Percentiles rank a stretch among this genome's conserved stretches.
These are phyloP conservation scores for Fremontodendron californicum DNA, from an alignment of 345 rosid genomes.

Conservation along the genomic window DNA sequence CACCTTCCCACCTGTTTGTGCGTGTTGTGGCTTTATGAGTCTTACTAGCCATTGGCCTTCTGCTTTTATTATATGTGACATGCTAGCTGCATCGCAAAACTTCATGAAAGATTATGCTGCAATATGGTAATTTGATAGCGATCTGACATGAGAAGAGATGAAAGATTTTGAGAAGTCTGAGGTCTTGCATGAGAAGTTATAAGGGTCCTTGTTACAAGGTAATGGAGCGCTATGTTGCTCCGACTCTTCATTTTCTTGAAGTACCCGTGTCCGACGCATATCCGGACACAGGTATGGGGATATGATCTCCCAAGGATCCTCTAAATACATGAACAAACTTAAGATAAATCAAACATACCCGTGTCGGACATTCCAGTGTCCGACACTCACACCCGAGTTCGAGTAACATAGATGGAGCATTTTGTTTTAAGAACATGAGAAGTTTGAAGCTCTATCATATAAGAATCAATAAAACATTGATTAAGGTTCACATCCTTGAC, in stretches of 20 bases:
- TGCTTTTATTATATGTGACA: constrained; percentile 33
- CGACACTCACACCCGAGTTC: too few species aligned
- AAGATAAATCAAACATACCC: too few species aligned
- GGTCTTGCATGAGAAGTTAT: constrained; percentile 35
- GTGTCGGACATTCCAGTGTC: too few species aligned
- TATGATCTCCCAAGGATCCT: too few species aligned
- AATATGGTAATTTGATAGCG: constrained; percentile 32
- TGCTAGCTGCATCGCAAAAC: constrained; percentile 31
- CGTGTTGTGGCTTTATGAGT: constrained; percentile 19
- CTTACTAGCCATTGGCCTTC: constrained; percentile 27
- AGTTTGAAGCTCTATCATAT: constrained; percentile 17
- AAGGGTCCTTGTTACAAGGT: constrained; percentile 34
- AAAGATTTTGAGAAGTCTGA: constrained; percentile 37
- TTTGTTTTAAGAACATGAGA: constrained; percentile 19
- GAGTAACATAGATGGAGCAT: too few species aligned
- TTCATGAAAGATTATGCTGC: constrained; percentile 30
- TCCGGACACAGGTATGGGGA: too few species aligned
- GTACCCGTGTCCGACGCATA: too few species aligned
- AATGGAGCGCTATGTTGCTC: constrained; percentile 8
- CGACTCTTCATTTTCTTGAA: too few species aligned
- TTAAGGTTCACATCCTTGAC: neutral
- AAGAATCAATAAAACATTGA: neutral
- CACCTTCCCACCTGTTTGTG: neutral
- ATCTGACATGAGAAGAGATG: constrained; percentile 33
- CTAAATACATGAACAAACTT: too few species aligned